Evolutionary conservation across 306 rosid genomes (phyloP), one percentile per base, ranked within the genome.

Genomic region (Fagus sylvatica): DNA sequence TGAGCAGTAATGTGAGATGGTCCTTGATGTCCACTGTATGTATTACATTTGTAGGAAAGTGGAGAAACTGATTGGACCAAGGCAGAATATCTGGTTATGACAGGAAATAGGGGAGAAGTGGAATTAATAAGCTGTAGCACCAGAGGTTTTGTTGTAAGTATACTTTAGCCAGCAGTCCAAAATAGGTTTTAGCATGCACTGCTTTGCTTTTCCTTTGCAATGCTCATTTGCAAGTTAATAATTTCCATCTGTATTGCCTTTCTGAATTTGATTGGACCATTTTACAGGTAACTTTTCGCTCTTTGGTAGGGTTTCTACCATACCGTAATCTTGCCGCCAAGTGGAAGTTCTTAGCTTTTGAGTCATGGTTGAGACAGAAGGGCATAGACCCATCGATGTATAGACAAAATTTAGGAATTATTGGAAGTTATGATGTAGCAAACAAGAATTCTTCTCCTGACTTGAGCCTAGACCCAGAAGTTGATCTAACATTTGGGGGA

Each of bases 321-420:
- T 93, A 95, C 82, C 92, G 96, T 61, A 89, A 92, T 82, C 97
- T 95, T 82, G 67, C 83, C 48, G 77, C 97, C 79, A 95, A 83
- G 88, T 93, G 97, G 96, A 95, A 91, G 86, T 93, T 95, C 89
- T 86, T 93, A 59, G 98, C 99, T 69, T 92, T 95, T 76, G 99
- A 95, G 87, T 91, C 98, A 70, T 93, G 99, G 99, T 81, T 95
- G 81, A 91, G 93, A 66, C 85, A 54, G 81, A 91, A 90, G 86
- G 99, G 98, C 36, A 74, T 95, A 86, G 94, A 95, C 81, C 99
- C 98, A 69, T 90, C 93, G 57, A 42, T 37, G 51, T 91, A 90
- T 88, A 86, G 84, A 85, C 90, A 87, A 86, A 81, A 74, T 76
- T 77, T 91, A 69, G 90, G 87, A 81, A 75, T 84, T 54, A 75